Evolutionary conservation across 805 yeast genomes (phyloP).

Genomic region (Candida lessepsii): DNA sequence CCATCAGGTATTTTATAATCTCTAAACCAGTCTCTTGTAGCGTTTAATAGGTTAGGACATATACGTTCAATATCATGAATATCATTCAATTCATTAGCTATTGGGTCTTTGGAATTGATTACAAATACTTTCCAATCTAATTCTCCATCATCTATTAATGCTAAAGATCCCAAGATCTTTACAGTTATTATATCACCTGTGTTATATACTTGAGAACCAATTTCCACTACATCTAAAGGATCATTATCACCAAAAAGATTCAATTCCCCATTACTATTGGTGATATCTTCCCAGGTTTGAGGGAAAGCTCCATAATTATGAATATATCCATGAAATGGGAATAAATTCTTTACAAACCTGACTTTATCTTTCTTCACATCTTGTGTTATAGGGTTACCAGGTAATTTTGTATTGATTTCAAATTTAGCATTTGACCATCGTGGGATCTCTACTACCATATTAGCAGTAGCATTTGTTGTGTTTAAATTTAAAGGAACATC

Average conservation of each 20-base stretch:
- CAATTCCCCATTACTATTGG: constrained; percentile 45
- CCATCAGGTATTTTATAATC: constrained; percentile 98
- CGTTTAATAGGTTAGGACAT: constrained; percentile 89
- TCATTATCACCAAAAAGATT: constrained; percentile 44
- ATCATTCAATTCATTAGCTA: constrained; percentile 83
- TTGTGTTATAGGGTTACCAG: constrained; percentile 76
- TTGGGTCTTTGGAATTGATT: constrained; percentile 78
- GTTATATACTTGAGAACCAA: constrained; percentile 65
- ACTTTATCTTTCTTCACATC: constrained; percentile 74
- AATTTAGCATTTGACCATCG: constrained; percentile 83
- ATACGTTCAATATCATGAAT: constrained; percentile 86
- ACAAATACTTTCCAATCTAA: constrained; percentile 92
- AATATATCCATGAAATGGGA: constrained; percentile 81
- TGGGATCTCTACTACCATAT: constrained; percentile 47
- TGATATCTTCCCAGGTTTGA: constrained; percentile 98
- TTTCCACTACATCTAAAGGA: constrained; percentile 73
- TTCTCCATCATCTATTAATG: constrained; percentile 89
- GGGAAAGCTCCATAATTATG: constrained; percentile 89
- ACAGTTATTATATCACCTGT: constrained; percentile 83
- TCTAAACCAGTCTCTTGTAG: constrained; percentile 97
- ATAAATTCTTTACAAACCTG: constrained; percentile 73
- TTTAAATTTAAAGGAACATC: constrained; percentile 63
- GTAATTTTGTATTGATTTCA: constrained; percentile 60
- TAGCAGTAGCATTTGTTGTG: constrained; percentile 37
- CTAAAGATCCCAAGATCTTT: constrained; percentile 91